Evolutionary conservation across 225 moss, liverwort and hornwort genomes (phyloP).

Genomic region (Physcomitrellopsis africana): DNA sequence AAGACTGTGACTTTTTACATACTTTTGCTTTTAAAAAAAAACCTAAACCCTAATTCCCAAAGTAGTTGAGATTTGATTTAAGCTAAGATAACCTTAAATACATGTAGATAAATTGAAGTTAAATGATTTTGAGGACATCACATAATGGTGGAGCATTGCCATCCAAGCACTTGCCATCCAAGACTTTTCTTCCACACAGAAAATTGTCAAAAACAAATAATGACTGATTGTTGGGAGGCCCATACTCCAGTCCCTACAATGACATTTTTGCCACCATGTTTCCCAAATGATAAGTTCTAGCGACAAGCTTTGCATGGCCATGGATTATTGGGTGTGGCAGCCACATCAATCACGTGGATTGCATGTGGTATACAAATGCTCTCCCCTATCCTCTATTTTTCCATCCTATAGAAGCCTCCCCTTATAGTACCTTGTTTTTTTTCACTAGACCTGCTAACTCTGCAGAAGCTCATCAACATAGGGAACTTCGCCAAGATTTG

Average conservation of each 20-base stretch:
- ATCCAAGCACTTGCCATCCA: conserved; percentile 5
- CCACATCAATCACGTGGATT: conserved; percentile 35
- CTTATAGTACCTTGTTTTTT: conserved; percentile 25
- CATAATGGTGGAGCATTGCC: no score
- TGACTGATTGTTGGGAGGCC: conserved; percentile 16
- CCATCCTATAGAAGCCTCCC: not conserved
- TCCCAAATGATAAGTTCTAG: conserved; percentile 40
- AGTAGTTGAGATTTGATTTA: no score
- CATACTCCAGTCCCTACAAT: conserved; percentile 8
- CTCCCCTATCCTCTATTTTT: not conserved
- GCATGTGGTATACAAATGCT: not conserved
- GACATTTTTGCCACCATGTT: conserved; percentile 31
- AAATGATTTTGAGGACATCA: no score
- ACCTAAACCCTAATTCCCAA: no score
- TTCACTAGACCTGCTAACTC: conserved; percentile 29
- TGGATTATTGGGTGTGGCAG: conserved; percentile 26
- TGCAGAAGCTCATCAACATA: conserved; percentile 37
- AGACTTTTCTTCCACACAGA: not conserved
- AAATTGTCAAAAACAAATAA: conserved; percentile 20
- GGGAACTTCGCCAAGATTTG: conserved; percentile 38
- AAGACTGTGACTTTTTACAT: no score
- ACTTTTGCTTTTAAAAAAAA: no score
- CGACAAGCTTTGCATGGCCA: conserved; percentile 40
- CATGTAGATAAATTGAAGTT: no score
- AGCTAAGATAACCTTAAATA: no score